phyloP scores from a whole-genome alignment of 2,329 filamentous ascomycete species.

The Monosporascus sp. region DNA sequence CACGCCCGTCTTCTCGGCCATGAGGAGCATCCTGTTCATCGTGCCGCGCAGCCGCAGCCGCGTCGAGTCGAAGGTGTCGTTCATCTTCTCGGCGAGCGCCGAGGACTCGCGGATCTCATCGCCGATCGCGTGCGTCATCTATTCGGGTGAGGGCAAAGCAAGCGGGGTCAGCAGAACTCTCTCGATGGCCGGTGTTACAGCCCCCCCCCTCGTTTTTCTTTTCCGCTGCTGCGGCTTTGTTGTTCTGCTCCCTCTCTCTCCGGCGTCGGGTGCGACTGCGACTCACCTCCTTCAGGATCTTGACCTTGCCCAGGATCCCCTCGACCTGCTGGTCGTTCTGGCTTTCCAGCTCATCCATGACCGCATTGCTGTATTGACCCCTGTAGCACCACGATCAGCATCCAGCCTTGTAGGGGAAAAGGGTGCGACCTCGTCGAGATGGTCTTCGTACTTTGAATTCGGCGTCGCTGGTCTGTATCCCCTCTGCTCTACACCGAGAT shows the following conservation, averaged over 20 bases:
- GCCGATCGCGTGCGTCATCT: constrained; percentile 90
- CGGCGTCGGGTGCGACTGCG: not conserved
- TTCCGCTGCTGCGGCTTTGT: constrained; percentile 4
- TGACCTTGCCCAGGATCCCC: constrained; percentile 86
- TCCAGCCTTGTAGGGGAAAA: not conserved
- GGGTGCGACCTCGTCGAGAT: not conserved
- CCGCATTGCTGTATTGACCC: constrained; percentile 88
- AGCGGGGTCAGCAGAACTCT: too few species aligned
- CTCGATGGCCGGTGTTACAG: not conserved
- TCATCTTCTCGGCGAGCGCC: constrained; percentile 88
- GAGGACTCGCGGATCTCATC: constrained; percentile 91
- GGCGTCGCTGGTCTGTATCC: constrained; percentile 65
- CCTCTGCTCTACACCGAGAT: constrained; percentile 21
- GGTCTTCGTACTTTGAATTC: constrained; percentile 51
- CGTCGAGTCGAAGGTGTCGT: constrained; percentile 86
- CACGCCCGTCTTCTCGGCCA: constrained; percentile 92
- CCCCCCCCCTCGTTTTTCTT: not conserved
- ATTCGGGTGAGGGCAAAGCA: not conserved
- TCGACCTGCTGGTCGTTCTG: constrained; percentile 90
- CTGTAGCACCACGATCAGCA: constrained; percentile 32
- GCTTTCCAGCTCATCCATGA: constrained; percentile 87
- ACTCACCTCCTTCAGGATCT: constrained; percentile 80
- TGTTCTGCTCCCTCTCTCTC: constrained; percentile 2
- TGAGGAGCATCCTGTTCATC: constrained; percentile 94
- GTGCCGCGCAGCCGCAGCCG: constrained; percentile 76